phyloP scores from a whole-genome alignment of 2,329 filamentous ascomycete genomes.

The Hypoxylon sp. region DNA sequence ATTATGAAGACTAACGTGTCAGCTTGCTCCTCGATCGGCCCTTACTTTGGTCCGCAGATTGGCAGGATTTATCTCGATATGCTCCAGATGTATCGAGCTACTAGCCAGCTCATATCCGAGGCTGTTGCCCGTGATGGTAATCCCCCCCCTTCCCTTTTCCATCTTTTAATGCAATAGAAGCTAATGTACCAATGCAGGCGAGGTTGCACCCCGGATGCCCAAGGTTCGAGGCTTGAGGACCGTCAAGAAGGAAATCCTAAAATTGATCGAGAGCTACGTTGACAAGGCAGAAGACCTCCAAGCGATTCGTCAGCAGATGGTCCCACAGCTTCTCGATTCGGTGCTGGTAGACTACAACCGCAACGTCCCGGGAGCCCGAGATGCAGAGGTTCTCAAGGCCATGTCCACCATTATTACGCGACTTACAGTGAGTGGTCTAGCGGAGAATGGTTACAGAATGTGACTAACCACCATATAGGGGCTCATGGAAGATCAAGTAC shows the following conservation, averaged over 20 bases:
- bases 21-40: slow-evolving; percentile 95
- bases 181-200: slow-evolving; percentile 66
- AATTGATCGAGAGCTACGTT: slow-evolving; percentile 97
- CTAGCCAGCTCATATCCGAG: slow-evolving; percentile 95
- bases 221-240: slow-evolving; percentile 94
- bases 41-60: slow-evolving; percentile 98
- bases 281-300: slow-evolving; percentile 97
- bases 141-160: slow-evolving; percentile 33
- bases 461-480: slow-evolving; percentile 63
- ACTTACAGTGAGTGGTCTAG: slow-evolving; percentile 83
- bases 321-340: slow-evolving; percentile 94
- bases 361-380: slow-evolving; percentile 94
- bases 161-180: slow-evolving; percentile 36
- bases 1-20: slow-evolving; percentile 99
- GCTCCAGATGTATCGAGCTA: slow-evolving; percentile 98
- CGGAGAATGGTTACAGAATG: slow-evolving; percentile 4
- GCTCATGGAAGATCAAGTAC: slow-evolving; percentile 98
- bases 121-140: slow-evolving; percentile 86
- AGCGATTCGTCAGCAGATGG: slow-evolving; percentile 92
- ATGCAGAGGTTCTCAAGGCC: slow-evolving; percentile 95
- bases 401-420: slow-evolving; percentile 98
- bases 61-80: slow-evolving; percentile 98
- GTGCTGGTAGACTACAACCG: slow-evolving; percentile 96
- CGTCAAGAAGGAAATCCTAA: slow-evolving; percentile 99
- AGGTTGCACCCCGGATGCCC: slow-evolving; percentile 96